Evolutionary conservation across 495 filamentous ascomycete genomes (phyloP).

Genomic region (Trichoderma orchidacearum): DNA sequence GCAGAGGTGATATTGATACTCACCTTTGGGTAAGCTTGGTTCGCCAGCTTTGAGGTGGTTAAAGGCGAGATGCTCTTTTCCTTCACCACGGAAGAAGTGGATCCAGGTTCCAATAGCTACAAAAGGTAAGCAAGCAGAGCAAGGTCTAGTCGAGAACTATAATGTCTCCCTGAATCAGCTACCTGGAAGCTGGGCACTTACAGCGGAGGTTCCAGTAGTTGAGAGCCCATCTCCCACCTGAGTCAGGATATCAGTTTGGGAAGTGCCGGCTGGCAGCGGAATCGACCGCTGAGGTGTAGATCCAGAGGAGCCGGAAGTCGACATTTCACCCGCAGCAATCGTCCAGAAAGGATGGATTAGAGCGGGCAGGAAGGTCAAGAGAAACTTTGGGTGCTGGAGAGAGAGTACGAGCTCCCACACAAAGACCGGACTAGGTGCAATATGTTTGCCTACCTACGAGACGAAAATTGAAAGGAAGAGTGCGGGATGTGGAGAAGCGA

Average conservation of each 20-base stretch:
- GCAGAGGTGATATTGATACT: background rate
- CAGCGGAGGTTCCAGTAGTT: background rate
- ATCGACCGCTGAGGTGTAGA: background rate
- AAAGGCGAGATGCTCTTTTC: constrained; percentile 31
- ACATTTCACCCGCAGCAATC: background rate
- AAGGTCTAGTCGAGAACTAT: background rate
- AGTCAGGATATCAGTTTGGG: background rate
- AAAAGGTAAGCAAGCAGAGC: background rate
- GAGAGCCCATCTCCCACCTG: background rate
- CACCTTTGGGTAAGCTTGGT: constrained; percentile 33
- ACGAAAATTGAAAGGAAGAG: background rate
- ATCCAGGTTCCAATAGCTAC: background rate
- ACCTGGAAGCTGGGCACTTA: constrained; percentile 7
- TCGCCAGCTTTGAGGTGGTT: constrained; percentile 31
- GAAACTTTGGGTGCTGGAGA: background rate
- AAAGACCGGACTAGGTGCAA: background rate
- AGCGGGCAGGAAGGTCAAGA: background rate
- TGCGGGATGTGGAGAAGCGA: background rate
- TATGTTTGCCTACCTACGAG: background rate
- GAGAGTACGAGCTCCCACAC: background rate
- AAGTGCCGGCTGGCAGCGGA: background rate
- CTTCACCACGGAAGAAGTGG: background rate
- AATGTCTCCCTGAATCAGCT: background rate
- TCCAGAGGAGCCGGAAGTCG: background rate
- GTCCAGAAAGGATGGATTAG: background rate